Evolutionary conservation across 208 protist species (phyloP).

Genomic region (Acanthamoeba castellanii): DNA sequence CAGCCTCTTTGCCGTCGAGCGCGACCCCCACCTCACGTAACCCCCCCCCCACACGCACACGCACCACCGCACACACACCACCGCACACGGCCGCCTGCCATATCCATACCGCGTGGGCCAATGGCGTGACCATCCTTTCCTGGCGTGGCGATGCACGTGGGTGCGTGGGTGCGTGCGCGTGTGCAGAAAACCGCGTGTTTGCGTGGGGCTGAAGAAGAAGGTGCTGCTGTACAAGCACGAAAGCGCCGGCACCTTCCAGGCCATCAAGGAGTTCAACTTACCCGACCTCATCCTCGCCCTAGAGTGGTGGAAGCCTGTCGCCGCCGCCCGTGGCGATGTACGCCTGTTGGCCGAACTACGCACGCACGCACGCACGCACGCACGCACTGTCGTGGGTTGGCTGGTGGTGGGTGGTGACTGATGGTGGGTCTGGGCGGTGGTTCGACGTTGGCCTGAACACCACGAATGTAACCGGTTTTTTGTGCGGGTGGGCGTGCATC

Average conservation of each 20-base stretch:
- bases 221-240: conserved; percentile 5
- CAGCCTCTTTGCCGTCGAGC: neutral
- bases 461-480: neutral
- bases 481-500: neutral
- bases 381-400: too few species aligned
- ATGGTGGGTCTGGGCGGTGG: too few species aligned
- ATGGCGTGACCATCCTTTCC: too few species aligned
- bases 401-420: too few species aligned
- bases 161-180: neutral
- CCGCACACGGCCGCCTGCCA: neutral
- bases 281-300: neutral
- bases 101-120: too few species aligned
- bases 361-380: neutral
- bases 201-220: conserved; percentile 17
- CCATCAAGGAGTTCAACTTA: neutral
- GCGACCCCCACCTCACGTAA: neutral
- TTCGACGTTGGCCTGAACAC: too few species aligned
- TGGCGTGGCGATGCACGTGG: too few species aligned
- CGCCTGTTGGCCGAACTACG: neutral
- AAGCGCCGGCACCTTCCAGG: neutral
- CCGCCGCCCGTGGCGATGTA: neutral
- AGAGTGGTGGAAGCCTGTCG: neutral
- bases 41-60: too few species aligned
- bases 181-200: neutral
- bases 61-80: too few species aligned